Conservation (phyloP, 2,329 filamentous ascomycete genomes). For the Lasiodiplodia citricola region DNA sequence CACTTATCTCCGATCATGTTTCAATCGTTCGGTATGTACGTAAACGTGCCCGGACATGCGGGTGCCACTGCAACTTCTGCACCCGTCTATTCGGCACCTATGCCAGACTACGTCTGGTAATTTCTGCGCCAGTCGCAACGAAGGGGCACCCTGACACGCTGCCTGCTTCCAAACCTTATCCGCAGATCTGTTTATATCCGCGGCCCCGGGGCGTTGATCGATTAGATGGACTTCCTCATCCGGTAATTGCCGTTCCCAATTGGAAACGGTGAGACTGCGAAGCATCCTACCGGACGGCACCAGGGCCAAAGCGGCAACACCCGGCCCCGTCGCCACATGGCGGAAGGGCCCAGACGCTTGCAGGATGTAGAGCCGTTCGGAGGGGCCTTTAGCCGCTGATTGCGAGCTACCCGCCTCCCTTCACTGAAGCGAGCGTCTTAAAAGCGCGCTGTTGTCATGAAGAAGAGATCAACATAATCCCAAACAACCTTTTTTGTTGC, state of each 20-base stretch:
- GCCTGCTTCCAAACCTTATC: background rate
- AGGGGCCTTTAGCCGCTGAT: background rate
- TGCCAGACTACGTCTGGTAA: background rate
- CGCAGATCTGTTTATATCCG: background rate
- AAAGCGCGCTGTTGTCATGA: background rate
- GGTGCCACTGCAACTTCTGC: background rate
- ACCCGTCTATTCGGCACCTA: background rate
- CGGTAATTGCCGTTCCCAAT: background rate
- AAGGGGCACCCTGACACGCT: background rate
- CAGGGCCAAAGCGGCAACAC: background rate
- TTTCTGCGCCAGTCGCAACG: background rate
- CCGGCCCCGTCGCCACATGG: background rate
- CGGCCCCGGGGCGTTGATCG: background rate
- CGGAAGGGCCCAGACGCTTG: background rate
- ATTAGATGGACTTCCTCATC: background rate
- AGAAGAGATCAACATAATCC: background rate
- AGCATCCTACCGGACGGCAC: background rate
- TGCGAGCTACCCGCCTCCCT: background rate
- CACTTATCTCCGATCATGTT: constrained; percentile 14
- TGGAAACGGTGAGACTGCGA: constrained; percentile 4
- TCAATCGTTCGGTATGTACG: constrained; percentile 7
- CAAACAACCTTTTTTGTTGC: background rate
- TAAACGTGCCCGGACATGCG: background rate
- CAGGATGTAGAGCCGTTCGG: background rate
- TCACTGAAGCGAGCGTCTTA: background rate